Evolutionary conservation across 441 rosid species (phyloP).

Genomic region (Jatropha multifida): DNA sequence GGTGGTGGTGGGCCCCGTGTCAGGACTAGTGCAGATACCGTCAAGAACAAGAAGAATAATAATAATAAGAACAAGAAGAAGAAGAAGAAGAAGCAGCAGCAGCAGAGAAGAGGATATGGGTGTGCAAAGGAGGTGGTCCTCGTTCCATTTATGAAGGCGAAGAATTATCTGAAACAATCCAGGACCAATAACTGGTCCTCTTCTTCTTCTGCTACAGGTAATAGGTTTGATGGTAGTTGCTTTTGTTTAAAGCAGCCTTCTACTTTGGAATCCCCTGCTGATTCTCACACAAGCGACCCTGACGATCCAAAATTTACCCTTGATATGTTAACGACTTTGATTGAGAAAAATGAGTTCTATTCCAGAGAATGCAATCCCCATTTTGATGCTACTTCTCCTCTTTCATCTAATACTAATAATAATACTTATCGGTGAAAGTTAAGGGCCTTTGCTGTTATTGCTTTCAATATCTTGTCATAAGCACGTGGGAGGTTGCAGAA

Average conservation of each 20-base stretch:
- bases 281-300: conserved; percentile 44
- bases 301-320: conserved; percentile 38
- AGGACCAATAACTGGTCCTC: conserved; percentile 14
- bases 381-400: not conserved
- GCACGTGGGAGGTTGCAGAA: not conserved
- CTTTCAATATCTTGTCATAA: not conserved
- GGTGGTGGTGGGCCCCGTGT: not conserved
- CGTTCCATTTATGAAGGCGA: conserved; percentile 15
- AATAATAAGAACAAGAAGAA: not conserved
- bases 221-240: conserved; percentile 20
- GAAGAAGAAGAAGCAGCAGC: conserved; percentile 4
- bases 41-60: not conserved
- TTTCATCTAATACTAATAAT: not conserved
- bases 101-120: conserved; percentile 14
- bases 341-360: conserved; percentile 18
- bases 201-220: conserved; percentile 16
- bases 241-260: conserved; percentile 41
- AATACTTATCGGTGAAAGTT: not conserved
- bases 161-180: not conserved
- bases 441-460: not conserved
- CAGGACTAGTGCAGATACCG: not conserved
- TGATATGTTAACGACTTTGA: conserved; percentile 41
- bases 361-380: conserved; percentile 20
- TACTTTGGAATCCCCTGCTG: conserved; percentile 36
- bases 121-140: conserved; percentile 27